phyloP scores from a whole-genome alignment of 148 eudicot genomes.

The Heliamphora exappendiculata region DNA sequence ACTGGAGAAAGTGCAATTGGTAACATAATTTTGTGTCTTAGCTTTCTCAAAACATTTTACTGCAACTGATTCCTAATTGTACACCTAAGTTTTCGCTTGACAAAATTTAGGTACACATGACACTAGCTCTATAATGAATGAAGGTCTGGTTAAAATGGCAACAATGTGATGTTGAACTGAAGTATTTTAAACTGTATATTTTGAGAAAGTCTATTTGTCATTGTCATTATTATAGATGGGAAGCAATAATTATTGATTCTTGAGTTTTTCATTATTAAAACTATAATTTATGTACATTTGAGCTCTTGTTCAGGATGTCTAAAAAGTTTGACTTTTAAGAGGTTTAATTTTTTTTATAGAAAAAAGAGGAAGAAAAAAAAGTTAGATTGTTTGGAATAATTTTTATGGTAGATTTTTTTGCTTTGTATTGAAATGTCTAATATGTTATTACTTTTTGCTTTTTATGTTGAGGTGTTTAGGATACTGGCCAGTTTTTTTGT shows the following conservation, averaged over 20 bases:
- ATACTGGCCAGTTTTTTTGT: too few relatives aligned
- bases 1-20: slow-evolving; percentile 96
- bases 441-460: too few relatives aligned
- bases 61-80: background rate
- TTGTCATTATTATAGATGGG: background rate
- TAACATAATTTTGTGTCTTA: slow-evolving; percentile 9
- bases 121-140: background rate
- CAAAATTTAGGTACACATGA: background rate
- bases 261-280: background rate
- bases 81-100: background rate
- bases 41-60: background rate
- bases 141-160: background rate
- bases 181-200: background rate
- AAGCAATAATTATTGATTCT: background rate
- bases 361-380: too few relatives aligned
- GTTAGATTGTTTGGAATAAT: too few relatives aligned
- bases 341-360: too few relatives aligned
- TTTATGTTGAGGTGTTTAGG: too few relatives aligned
- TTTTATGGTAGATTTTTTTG: too few relatives aligned
- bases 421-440: too few relatives aligned
- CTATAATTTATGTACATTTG: too few relatives aligned
- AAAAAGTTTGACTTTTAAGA: too few relatives aligned
- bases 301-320: too few relatives aligned
- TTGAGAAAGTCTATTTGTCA: background rate
- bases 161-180: background rate